phyloP scores from a whole-genome alignment of 2,329 filamentous ascomycete species.

The Ophiostoma australiae region DNA sequence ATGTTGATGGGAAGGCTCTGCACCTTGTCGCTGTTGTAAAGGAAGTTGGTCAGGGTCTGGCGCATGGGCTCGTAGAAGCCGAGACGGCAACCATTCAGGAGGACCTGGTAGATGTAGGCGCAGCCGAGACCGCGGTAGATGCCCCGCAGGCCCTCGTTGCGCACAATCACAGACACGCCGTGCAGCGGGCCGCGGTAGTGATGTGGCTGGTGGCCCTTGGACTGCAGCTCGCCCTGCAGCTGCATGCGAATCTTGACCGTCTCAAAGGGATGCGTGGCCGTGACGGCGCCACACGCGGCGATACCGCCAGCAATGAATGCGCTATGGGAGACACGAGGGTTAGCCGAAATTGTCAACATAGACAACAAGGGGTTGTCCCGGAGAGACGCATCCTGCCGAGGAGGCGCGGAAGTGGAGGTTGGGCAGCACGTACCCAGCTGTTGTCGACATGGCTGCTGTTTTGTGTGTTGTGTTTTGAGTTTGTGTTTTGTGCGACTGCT shows the following conservation, averaged over 20 bases:
- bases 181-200: constrained; percentile 90
- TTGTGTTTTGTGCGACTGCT: neutral
- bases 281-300: constrained; percentile 94
- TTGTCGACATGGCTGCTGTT: constrained; percentile 26
- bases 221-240: constrained; percentile 89
- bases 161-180: constrained; percentile 81
- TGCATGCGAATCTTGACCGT: constrained; percentile 99
- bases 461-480: neutral
- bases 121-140: constrained; percentile 85
- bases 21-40: constrained; percentile 66
- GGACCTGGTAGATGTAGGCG: constrained; percentile 93
- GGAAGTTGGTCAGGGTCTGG: constrained; percentile 58
- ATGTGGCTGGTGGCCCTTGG: constrained; percentile 76
- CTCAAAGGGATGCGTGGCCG: constrained; percentile 95
- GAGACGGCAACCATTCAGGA: constrained; percentile 91
- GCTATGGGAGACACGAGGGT: constrained; percentile 38
- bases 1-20: constrained; percentile 91
- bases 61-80: constrained; percentile 98
- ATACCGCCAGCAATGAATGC: constrained; percentile 95
- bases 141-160: constrained; percentile 81
- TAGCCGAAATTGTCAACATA: neutral
- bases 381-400: constrained; percentile 11
- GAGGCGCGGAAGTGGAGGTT: neutral
- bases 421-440: constrained; percentile 24
- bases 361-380: neutral